These are phyloP conservation scores for Colletotrichum liriopes DNA, from an alignment of 2,329 filamentous ascomycete species.

Conservation along the genomic window DNA sequence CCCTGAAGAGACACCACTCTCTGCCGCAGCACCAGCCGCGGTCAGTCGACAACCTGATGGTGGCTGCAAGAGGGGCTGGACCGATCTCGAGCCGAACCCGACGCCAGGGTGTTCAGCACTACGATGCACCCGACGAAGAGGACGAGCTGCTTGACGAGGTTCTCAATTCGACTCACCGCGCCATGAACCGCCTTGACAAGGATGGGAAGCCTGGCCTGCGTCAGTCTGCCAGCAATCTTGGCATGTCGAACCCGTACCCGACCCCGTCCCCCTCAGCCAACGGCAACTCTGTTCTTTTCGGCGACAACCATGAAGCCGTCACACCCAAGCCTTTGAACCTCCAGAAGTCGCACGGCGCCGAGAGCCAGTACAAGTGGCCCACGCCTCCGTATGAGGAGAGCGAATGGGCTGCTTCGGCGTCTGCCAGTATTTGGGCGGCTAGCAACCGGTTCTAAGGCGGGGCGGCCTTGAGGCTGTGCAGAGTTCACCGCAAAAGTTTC, in stretches of 20 bases:
- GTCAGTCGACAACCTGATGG: constrained; percentile 75
- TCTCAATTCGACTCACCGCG: constrained; percentile 82
- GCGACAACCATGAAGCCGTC: constrained; percentile 73
- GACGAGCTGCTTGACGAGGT: constrained; percentile 96
- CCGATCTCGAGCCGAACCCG: constrained; percentile 87
- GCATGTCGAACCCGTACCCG: constrained; percentile 74
- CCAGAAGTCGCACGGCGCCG: constrained; percentile 63
- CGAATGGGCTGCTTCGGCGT: constrained; percentile 89
- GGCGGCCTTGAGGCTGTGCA: neutral
- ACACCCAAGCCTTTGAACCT: constrained; percentile 82
- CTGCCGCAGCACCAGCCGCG: constrained; percentile 72
- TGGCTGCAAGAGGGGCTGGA: constrained; percentile 66
- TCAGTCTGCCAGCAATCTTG: constrained; percentile 77
- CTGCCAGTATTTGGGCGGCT: constrained; percentile 85
- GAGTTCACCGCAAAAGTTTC: constrained; percentile 36
- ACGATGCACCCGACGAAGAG: constrained; percentile 96
- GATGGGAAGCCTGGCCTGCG: constrained; percentile 66
- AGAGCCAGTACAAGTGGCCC: constrained; percentile 82
- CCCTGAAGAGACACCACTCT: constrained; percentile 77
- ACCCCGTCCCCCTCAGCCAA: constrained; percentile 85
- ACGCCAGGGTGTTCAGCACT: constrained; percentile 84
- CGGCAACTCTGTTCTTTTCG: constrained; percentile 82
- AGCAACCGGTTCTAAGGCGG: constrained; percentile 71
- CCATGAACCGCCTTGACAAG: constrained; percentile 79
- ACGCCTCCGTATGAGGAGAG: constrained; percentile 96